Evolutionary conservation across 2,329 filamentous ascomycete genomes (phyloP), one percentile per base, ranked within the genome.

Genomic region (Parastagonospora nodorum): DNA sequence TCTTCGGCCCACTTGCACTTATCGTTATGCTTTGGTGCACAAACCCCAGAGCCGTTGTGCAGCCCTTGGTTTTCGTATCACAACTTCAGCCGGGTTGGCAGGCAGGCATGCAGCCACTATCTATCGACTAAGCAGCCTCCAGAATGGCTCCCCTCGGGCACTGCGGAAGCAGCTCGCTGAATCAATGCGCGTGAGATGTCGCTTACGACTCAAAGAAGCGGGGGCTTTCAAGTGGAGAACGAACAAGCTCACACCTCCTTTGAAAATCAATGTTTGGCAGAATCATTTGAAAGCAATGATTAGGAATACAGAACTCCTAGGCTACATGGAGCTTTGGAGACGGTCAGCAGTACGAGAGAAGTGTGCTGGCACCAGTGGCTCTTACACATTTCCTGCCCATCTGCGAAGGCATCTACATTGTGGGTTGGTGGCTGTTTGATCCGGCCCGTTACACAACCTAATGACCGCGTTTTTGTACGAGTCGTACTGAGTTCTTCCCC

Each of bases 391-490:
- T 24, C 19, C 19, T 24, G 19, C 19, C 19, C 5, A 24, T 24
- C 19, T 24, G 19, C 19, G 19, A 24, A 24, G 19, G 19, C 19
- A 24, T 24, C 19, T 24, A 24, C 3, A 24, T 24, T 24, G 19
- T 24, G 19, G 19, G 19, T 24, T 24, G 19, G 19, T 24, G 19
- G 19, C 19, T 24, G 19, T 24, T 32, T 32, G 30, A 32, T 4
- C 30, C n/a, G 30, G 30, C 33, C 42, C 58, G 48, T 58, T 54
- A 53, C 50, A 51, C 53, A 48, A 50, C 42, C 27, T 16, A 40
- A 61, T 58, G 59, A 55, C 55, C 40, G 51, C 47, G 47, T 53
- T 32, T 45, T 39, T 57, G 42, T 54, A 44, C 50, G 42, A 52
- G 46, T 27, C 53, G 38, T 38, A 46, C 45, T 33, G 42, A 33